phyloP scores from a whole-genome alignment of 129 eudicot species.

The Flaveria linearis region DNA sequence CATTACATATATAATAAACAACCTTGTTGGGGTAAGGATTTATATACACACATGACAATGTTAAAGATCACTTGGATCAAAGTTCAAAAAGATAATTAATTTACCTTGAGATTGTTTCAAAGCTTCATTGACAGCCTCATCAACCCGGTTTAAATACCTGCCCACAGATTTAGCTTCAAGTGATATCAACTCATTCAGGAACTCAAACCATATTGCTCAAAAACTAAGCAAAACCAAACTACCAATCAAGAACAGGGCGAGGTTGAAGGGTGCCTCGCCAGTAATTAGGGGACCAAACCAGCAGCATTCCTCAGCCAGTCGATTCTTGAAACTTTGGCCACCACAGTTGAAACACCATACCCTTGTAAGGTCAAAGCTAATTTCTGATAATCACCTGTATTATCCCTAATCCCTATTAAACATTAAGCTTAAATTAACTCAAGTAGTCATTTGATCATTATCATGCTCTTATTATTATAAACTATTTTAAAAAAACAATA shows the following conservation, averaged over 20 bases:
- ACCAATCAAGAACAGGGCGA: slow-evolving; percentile 98
- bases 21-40: slow-evolving; percentile 1
- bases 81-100: background rate
- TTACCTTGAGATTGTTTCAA: slow-evolving; percentile 78
- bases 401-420: slow-evolving; percentile 78
- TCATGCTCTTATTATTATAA: background rate
- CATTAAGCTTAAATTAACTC: background rate
- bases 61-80: background rate
- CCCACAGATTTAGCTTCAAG: slow-evolving; percentile 10
- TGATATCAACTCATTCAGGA: slow-evolving; percentile 1
- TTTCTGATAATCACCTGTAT: slow-evolving; percentile 70
- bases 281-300: slow-evolving; percentile 76
- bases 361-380: slow-evolving; percentile 66
- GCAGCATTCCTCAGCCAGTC: slow-evolving; percentile 99
- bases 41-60: background rate
- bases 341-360: slow-evolving; percentile 72
- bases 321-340: slow-evolving; percentile 79
- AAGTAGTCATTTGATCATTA: background rate
- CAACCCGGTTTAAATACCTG: slow-evolving; percentile 80
- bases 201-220: background rate
- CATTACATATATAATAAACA: background rate
- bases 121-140: slow-evolving; percentile 85
- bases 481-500: too few species aligned
- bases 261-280: slow-evolving; percentile 96
- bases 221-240: slow-evolving; percentile 15